A percentile compares a stretch with the other conserved stretches of the same genome.
phyloP scores from a whole-genome alignment of 441 rosid genomes.

The Eruca vesicaria region DNA sequence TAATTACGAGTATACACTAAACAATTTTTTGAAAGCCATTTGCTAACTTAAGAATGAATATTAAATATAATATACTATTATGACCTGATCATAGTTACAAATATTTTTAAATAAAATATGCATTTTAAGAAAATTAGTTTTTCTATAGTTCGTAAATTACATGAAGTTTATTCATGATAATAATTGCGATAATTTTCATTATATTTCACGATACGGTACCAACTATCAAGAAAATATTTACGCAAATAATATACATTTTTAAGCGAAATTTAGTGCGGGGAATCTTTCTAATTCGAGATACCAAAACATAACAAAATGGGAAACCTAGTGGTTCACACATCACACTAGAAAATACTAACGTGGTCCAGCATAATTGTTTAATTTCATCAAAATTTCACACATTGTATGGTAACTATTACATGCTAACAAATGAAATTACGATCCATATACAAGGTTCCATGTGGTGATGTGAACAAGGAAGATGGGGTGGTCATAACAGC shows the following conservation, averaged over 20 bases:
- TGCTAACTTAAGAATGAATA: neutral
- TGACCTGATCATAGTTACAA: neutral
- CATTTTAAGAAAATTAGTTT: neutral
- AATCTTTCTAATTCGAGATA: constrained; percentile 32
- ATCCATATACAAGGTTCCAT: constrained; percentile 31
- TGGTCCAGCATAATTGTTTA: constrained; percentile 9
- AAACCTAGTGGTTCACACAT: constrained; percentile 26
- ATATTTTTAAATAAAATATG: neutral
- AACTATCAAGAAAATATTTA: neutral
- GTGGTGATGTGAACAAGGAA: constrained; percentile 16
- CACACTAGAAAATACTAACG: constrained; percentile 10
- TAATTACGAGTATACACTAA: neutral
- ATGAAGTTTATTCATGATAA: neutral
- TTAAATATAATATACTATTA: neutral
- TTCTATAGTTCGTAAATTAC: neutral
- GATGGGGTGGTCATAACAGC: neutral
- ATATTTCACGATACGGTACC: neutral
- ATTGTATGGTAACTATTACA: neutral
- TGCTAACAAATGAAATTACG: constrained; percentile 1
- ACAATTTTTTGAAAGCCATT: neutral
- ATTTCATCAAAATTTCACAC: constrained; percentile 3
- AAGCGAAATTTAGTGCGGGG: constrained; percentile 24
- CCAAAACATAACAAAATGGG: constrained; percentile 1
- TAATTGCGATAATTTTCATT: neutral
- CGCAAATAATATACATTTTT: constrained; percentile 22